These are phyloP conservation scores for Rhododendron ovatum DNA, from an alignment of 148 eudicot species.

Conservation along the genomic window DNA sequence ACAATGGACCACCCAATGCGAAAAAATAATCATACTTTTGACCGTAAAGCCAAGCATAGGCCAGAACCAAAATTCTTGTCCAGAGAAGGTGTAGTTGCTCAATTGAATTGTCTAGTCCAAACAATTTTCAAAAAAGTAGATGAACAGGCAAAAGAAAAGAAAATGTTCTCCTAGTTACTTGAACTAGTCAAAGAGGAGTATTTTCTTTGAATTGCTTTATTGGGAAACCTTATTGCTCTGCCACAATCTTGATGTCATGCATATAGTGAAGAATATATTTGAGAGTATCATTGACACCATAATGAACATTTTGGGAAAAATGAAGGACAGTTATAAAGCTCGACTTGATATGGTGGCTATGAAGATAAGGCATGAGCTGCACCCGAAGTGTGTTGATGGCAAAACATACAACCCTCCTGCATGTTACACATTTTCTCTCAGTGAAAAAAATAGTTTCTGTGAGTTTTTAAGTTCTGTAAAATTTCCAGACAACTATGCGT, in stretches of 20 bases:
- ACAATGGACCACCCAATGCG: too few relatives aligned
- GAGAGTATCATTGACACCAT: too few relatives aligned
- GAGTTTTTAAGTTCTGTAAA: slow-evolving; percentile 6
- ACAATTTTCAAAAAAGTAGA: background rate
- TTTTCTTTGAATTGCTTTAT: too few relatives aligned
- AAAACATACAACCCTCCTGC: slow-evolving; percentile 9
- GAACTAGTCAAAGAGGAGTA: slow-evolving; percentile 3
- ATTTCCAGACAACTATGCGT: slow-evolving; percentile 20
- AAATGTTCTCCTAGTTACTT: background rate
- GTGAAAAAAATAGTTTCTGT: slow-evolving; percentile 6
- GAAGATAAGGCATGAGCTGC: background rate
- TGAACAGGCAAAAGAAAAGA: background rate
- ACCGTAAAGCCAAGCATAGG: background rate
- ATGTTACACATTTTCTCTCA: background rate
- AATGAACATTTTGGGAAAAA: too few relatives aligned
- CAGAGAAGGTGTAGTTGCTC: background rate
- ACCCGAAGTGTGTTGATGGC: background rate
- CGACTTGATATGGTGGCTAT: too few relatives aligned
- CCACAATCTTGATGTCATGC: too few relatives aligned
- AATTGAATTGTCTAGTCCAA: background rate
- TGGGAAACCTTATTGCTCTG: background rate
- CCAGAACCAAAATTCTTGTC: background rate
- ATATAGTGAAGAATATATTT: too few relatives aligned
- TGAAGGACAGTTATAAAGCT: too few relatives aligned
- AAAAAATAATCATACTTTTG: too few relatives aligned